Base-by-base conservation (phyloP, 306 rosid species). In the Dalbergia oliveri region DNA sequence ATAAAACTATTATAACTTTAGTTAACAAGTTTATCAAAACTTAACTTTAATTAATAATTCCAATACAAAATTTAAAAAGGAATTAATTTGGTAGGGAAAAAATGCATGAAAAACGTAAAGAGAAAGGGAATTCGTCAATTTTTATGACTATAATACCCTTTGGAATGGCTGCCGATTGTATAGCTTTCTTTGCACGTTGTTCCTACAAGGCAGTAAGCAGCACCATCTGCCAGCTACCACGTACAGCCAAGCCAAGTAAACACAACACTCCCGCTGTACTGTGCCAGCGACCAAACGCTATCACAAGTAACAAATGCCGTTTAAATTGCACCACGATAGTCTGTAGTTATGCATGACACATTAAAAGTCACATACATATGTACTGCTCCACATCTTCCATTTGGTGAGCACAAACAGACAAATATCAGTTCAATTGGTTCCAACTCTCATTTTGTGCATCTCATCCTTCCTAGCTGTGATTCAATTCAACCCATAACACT, bases 171-270 rank as follows among this genome's bases (percentile, higher is more conserved):
- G 72, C 72, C 58, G 63, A 66, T 59, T 23, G 78, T 75, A 31
- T 8, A 50, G 69, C 73, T 73, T 72, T 82, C 59, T 59, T 69
- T 31, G 57, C 35, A 65, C 21, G 50, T 53, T 72, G 70, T 84
- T 69, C 14, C 59, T 79, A 81, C 84, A 79, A 75, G 66, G 63
- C 66, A 81, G 65, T 33, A 49, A 81, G 31, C 50, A 16, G n/a
- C 72, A 77, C 13, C 82, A 53, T 59, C 62, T 19, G 82, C 65
- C 78, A 75, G 76, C 72, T 50, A 78, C 75, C 11, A 10, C 53
- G 3, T 57, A 15, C 45, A 62, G 64, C 74, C n/a, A 23, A 47
- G 50, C 19, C 65, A n/a, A 77, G 23, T 21, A 21, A 21, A 21
- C 66, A 54, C 9, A 26, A 31, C 23, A 23, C 44, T 63, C 47